These are phyloP conservation scores for Raddia guianensis DNA, from an alignment of 176 grass and related monocot species.

Conservation along the genomic window DNA sequence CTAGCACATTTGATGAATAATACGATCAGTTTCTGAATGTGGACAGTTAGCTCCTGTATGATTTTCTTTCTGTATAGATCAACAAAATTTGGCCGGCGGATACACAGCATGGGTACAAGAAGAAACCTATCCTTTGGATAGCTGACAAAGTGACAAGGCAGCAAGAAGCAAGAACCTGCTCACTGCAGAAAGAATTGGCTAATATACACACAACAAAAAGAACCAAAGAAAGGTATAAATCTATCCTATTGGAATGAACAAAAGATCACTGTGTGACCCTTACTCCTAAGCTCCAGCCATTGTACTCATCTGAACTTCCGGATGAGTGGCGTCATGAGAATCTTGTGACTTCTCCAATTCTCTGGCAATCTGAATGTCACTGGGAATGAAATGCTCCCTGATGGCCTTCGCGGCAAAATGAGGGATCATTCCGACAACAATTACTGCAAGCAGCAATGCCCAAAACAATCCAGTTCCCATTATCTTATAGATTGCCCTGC, in stretches of 20 bases:
- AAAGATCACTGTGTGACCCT: slow-evolving; percentile 45
- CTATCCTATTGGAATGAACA: slow-evolving; percentile 52
- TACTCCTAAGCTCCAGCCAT: slow-evolving; percentile 50
- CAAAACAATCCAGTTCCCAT: slow-evolving; percentile 85
- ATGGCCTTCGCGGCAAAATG: slow-evolving; percentile 77
- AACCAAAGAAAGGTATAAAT: slow-evolving; percentile 49
- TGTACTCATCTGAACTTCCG: slow-evolving; percentile 80
- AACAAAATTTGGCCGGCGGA: slow-evolving; percentile 65
- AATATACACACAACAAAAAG: slow-evolving; percentile 66
- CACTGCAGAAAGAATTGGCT: slow-evolving; percentile 81
- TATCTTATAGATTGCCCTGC: slow-evolving; percentile 84
- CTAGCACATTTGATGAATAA: background rate
- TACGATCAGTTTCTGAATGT: slow-evolving; percentile 28
- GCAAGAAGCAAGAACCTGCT: slow-evolving; percentile 27
- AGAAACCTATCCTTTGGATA: slow-evolving; percentile 81
- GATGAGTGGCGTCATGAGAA: slow-evolving; percentile 34
- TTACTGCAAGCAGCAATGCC: slow-evolving; percentile 68
- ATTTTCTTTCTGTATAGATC: slow-evolving; percentile 53
- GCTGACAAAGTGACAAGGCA: slow-evolving; percentile 46
- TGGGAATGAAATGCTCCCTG: slow-evolving; percentile 66
- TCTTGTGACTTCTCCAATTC: slow-evolving; percentile 80
- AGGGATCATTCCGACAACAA: slow-evolving; percentile 78
- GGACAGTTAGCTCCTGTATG: slow-evolving; percentile 52
- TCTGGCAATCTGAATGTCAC: slow-evolving; percentile 86
- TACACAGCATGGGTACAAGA: slow-evolving; percentile 62